Conservation (phyloP, 202 grass and related monocot species). For the Hordeum pubiflorum region DNA sequence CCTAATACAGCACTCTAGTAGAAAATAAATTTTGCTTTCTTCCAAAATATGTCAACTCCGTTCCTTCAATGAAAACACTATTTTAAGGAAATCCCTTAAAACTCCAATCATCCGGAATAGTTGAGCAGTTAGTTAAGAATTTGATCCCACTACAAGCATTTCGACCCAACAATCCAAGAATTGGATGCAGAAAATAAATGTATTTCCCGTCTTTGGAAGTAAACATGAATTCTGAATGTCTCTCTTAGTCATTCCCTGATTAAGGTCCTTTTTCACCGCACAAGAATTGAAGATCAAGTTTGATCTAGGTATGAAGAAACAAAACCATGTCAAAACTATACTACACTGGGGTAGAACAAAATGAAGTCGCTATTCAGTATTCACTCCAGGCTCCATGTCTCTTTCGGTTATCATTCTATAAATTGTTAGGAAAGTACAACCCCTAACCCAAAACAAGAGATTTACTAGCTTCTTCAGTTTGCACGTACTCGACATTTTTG, state of each 20-base stretch:
- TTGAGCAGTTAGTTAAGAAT: not conserved
- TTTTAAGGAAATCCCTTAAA: not conserved
- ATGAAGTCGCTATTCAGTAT: not conserved
- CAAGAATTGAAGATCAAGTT: not conserved
- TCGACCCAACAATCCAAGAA: not conserved
- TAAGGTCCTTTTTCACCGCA: not conserved
- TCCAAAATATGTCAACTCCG: no score
- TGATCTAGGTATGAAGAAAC: not conserved
- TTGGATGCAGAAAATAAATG: not conserved
- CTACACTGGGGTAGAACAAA: not conserved
- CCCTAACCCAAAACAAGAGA: no score
- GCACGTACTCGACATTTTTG: no score
- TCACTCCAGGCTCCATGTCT: not conserved
- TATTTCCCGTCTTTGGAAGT: not conserved
- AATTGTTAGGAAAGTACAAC: not conserved
- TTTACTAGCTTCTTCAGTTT: no score
- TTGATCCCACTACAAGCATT: not conserved
- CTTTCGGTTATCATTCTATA: not conserved
- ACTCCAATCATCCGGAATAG: not conserved
- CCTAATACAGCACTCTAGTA: not conserved
- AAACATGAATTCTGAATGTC: not conserved
- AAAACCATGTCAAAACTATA: not conserved
- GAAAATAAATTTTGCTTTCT: not conserved
- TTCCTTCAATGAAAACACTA: not conserved
- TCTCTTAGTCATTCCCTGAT: not conserved